Conservation (phyloP, 768 basidiomycete species). For the Tulasnella sp. region DNA sequence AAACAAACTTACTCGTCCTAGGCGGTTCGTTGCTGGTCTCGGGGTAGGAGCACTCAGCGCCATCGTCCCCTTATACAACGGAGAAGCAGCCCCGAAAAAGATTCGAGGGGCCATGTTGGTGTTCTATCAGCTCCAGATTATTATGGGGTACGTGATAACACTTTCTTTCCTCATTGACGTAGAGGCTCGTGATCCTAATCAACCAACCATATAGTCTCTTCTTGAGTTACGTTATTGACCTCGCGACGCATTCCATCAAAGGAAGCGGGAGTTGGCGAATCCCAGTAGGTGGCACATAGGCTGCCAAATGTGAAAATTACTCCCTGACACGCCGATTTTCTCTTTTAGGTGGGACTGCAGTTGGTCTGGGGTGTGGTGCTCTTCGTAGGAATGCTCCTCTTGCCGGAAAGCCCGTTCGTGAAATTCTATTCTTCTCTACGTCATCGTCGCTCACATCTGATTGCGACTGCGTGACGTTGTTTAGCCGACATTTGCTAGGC, state of each 20-base stretch:
- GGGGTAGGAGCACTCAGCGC: conserved; percentile 58
- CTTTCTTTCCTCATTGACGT: too few relatives aligned
- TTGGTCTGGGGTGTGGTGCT: conserved; percentile 57
- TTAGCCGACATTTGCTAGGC: conserved; percentile 63
- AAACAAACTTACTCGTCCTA: neutral
- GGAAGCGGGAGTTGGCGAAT: conserved; percentile 58
- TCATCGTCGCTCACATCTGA: neutral
- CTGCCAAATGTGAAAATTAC: too few relatives aligned
- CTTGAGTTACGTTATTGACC: conserved; percentile 59
- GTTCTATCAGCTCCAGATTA: conserved; percentile 69
- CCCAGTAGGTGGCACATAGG: conserved; percentile 15
- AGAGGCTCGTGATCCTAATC: too few relatives aligned
- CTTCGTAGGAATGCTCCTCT: conserved; percentile 59
- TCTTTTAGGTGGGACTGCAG: conserved; percentile 47
- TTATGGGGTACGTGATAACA: conserved; percentile 41
- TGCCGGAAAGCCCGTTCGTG: conserved; percentile 67
- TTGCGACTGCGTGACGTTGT: too few relatives aligned
- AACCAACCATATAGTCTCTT: conserved; percentile 41
- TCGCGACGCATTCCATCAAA: conserved; percentile 46
- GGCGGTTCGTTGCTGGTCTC: conserved; percentile 65
- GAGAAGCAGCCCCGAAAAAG: conserved; percentile 66
- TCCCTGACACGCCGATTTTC: neutral
- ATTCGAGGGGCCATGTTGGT: conserved; percentile 63
- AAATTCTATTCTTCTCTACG: neutral
- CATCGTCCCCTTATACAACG: conserved; percentile 56